phyloP scores from a whole-genome alignment of 768 basidiomycete species.

The Heimioporus sp. region DNA sequence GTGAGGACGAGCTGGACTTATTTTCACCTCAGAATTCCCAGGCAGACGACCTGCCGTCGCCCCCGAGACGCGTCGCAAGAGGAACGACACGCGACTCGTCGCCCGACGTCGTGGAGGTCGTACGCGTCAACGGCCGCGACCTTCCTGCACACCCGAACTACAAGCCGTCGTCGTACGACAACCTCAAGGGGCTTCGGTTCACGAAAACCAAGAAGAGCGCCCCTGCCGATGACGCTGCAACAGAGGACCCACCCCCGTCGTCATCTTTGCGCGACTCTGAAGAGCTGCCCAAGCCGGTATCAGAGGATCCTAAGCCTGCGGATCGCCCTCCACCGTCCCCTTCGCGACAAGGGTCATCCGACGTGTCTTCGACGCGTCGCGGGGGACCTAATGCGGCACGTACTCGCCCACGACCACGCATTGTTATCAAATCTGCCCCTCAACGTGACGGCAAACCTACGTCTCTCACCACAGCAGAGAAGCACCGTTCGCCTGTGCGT shows the following conservation, averaged over 20 bases:
- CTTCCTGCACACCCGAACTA: slow-evolving; percentile 23
- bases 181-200: slow-evolving; percentile 27
- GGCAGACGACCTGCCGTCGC: slow-evolving; percentile 5
- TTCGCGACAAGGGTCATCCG: neutral
- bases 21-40: slow-evolving; percentile 24
- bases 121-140: slow-evolving; percentile 15
- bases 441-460: slow-evolving; percentile 16
- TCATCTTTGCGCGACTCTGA: slow-evolving; percentile 25
- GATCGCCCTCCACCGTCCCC: neutral
- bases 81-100: neutral
- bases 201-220: slow-evolving; percentile 30
- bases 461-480: slow-evolving; percentile 7
- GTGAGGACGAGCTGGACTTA: slow-evolving; percentile 28
- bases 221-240: neutral
- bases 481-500: slow-evolving; percentile 1
- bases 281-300: slow-evolving; percentile 19
- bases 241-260: slow-evolving; percentile 15
- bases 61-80: slow-evolving; percentile 11
- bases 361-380: slow-evolving; percentile 3
- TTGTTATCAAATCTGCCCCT: neutral
- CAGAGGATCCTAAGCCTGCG: slow-evolving; percentile 12
- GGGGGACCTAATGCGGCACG: neutral
- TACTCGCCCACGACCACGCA: slow-evolving; percentile 14
- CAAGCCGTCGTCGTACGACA: slow-evolving; percentile 11
- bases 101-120: slow-evolving; percentile 3